These are phyloP conservation scores for Rhynchosporium secalis DNA, from an alignment of 2,329 filamentous ascomycete genomes.

Conservation along the genomic window DNA sequence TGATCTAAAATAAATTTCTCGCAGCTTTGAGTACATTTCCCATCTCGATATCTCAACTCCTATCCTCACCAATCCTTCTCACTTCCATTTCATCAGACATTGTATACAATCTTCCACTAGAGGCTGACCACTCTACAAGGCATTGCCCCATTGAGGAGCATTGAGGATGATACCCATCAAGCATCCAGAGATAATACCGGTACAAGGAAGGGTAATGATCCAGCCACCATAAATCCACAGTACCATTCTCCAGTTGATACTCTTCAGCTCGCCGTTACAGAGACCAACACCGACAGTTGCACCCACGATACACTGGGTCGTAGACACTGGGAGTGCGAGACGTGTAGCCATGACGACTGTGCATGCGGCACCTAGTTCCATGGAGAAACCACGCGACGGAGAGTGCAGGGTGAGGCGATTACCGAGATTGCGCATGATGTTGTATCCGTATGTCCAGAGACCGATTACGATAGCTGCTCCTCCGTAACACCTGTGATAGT, in stretches of 20 bases:
- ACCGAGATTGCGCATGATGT: constrained; percentile 63
- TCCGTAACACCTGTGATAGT: constrained; percentile 35
- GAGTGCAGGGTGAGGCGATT: constrained; percentile 65
- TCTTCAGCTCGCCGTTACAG: constrained; percentile 57
- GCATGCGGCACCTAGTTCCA: constrained; percentile 61
- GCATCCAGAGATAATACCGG: constrained; percentile 58
- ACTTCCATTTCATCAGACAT: neutral
- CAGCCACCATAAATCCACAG: constrained; percentile 60
- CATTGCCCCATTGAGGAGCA: constrained; percentile 45
- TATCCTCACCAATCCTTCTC: neutral
- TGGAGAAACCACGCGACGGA: constrained; percentile 58
- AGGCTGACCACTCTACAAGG: neutral
- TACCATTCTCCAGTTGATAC: constrained; percentile 65
- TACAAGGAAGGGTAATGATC: constrained; percentile 59
- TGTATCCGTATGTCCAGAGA: constrained; percentile 56
- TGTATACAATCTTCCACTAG: neutral
- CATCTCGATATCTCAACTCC: too few relatives aligned
- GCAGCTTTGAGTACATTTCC: too few relatives aligned
- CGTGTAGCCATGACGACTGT: constrained; percentile 65
- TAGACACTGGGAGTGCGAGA: constrained; percentile 62
- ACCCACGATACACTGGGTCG: constrained; percentile 64
- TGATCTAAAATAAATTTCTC: too few relatives aligned
- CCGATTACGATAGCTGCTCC: constrained; percentile 48
- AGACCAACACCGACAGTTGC: constrained; percentile 63
- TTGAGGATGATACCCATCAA: constrained; percentile 64